Base-by-base conservation (phyloP, 2,329 filamentous ascomycete species). In the Stromatinia cepivora region DNA sequence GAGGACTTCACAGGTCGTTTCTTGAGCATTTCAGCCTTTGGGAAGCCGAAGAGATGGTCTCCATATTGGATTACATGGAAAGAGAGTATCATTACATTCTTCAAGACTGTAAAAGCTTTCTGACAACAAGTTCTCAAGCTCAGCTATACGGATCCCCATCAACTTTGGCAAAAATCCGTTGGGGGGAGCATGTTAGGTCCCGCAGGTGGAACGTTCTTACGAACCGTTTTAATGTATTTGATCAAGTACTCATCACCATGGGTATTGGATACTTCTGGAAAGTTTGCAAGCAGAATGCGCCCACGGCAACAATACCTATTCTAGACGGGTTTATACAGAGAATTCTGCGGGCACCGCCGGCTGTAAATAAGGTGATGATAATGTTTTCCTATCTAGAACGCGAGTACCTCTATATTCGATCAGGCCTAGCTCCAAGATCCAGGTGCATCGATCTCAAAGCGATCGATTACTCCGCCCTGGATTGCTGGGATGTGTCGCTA, bases 81-180 rank as follows among this genome's bases (percentile, higher is more conserved):
- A 39, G 61, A 28, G 34, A 52, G 52, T 64, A 64, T n/a, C n/a
- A 64, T 28, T 17, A 28, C 36, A 22, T 53, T 52, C 31, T 64
- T 11, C n/a, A 42, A 11, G 46, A 64, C 17, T 62, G 42, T n/a
- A 34, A 48, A n/a, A 3, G 13, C 22, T 46, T 48, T 34, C 22
- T 31, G 6, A 7, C 17, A 5, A 36, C 11, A 5, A 48, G 13
- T 34, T 34, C 17, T 6, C 58, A 62, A 46, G 58, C 20, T 31
- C 28, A 46, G 7, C 11, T 15, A 10, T 48, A 48, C 20, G 42
- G 58, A 13, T 48, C 58, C n/a, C 28, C 28, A 10, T 62, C 58
- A 31, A 48, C 42, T 34, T 48, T 48, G 8, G 22, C 3, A n/a
- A 34, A 17, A n/a, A 39, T 64, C 39, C n/a, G 25, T 25, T 17